A percentile compares a stretch with the other conserved stretches of the same genome.
phyloP scores from a whole-genome alignment of 371 early-diverging fungal genomes.

The Nosema bombycis region DNA sequence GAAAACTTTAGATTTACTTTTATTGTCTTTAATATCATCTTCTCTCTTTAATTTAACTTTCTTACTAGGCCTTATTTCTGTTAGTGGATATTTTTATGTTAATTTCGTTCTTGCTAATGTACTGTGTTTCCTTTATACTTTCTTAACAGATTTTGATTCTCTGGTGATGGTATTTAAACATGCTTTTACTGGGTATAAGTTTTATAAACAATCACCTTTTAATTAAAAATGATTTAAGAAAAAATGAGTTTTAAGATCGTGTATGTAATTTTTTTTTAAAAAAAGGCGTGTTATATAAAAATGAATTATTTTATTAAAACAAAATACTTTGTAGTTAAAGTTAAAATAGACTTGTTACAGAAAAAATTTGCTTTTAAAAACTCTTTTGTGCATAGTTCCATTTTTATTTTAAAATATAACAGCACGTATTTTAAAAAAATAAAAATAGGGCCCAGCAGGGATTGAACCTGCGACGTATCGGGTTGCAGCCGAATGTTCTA shows the following conservation, averaged over 20 bases:
- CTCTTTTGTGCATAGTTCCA: too few relatives aligned
- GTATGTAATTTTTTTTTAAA: too few relatives aligned
- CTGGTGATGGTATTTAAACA: not conserved
- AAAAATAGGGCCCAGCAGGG: constrained; percentile 47
- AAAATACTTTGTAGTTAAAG: too few relatives aligned
- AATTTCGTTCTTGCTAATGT: constrained; percentile 26
- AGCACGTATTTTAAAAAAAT: too few relatives aligned
- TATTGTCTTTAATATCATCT: not conserved
- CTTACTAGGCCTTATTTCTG: constrained; percentile 20
- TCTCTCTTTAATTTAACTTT: constrained; percentile 13
- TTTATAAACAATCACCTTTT: too few relatives aligned
- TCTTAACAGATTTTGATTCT: constrained; percentile 2
- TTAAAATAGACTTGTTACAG: too few relatives aligned
- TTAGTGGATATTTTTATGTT: constrained; percentile 37
- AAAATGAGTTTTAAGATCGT: too few relatives aligned
- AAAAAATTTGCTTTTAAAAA: too few relatives aligned
- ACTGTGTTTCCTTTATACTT: constrained; percentile 18
- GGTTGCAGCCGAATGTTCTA: constrained; percentile 57
- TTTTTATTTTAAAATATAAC: too few relatives aligned
- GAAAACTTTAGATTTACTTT: constrained; percentile 18
- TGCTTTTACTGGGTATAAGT: not conserved
- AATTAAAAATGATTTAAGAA: too few relatives aligned
- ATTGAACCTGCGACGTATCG: constrained; percentile 59
- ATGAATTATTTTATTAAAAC: too few relatives aligned
- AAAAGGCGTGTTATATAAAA: too few relatives aligned